Conservation (phyloP, 2,329 filamentous ascomycete genomes). For the Nannizziopsis arthrosporioides region DNA sequence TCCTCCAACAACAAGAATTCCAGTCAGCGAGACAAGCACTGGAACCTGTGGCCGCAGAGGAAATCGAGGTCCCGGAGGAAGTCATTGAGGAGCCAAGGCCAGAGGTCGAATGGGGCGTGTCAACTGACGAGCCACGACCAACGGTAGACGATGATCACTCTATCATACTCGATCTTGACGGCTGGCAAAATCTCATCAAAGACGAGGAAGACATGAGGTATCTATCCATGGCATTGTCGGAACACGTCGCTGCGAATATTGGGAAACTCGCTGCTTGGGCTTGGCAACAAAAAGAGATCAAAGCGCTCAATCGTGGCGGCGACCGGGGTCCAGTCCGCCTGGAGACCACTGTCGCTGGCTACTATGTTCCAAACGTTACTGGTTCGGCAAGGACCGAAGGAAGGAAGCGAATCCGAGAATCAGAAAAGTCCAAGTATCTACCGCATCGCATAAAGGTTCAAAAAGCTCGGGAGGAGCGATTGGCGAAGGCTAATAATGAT, state of each 20-base stretch:
- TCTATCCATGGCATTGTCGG: slow-evolving; percentile 42
- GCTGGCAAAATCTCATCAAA: slow-evolving; percentile 57
- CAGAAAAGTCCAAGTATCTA: slow-evolving; percentile 95
- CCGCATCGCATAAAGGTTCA: slow-evolving; percentile 96
- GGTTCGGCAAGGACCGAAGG: slow-evolving; percentile 87
- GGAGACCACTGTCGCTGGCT: slow-evolving; percentile 48
- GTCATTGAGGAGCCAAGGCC: slow-evolving; percentile 29
- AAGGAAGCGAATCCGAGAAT: slow-evolving; percentile 88
- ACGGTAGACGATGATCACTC: slow-evolving; percentile 56
- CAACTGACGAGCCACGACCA: slow-evolving; percentile 46
- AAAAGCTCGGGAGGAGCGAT: slow-evolving; percentile 80
- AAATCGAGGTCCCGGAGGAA: slow-evolving; percentile 12
- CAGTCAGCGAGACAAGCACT: slow-evolving; percentile 7
- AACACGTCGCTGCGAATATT: slow-evolving; percentile 39
- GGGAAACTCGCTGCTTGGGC: slow-evolving; percentile 53
- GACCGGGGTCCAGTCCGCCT: slow-evolving; percentile 43
- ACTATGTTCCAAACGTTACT: slow-evolving; percentile 74
- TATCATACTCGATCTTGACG: slow-evolving; percentile 57
- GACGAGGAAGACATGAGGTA: slow-evolving; percentile 55
- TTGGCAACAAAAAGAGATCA: slow-evolving; percentile 61
- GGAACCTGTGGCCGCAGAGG: slow-evolving; percentile 14
- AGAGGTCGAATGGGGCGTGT: slow-evolving; percentile 51
- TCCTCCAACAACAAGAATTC: slow-evolving; percentile 31
- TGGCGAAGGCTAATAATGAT: slow-evolving; percentile 56
- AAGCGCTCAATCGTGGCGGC: slow-evolving; percentile 52